Evolutionary conservation across 2,329 filamentous ascomycete genomes (phyloP), one percentile per base, ranked within the genome.

Genomic region (Claviceps digitariae): DNA sequence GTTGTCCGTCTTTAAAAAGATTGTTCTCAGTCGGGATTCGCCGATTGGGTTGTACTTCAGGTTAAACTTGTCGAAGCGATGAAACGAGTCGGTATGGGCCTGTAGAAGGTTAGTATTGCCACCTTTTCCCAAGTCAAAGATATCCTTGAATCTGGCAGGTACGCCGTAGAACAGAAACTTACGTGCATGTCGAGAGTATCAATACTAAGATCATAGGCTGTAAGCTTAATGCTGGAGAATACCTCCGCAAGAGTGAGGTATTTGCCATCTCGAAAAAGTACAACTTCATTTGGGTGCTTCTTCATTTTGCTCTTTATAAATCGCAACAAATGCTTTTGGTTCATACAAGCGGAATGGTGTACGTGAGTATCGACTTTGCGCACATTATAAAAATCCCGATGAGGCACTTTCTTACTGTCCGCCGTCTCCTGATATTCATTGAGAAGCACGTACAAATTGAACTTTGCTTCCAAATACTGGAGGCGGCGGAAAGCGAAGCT

Each of bases 251-350:
- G 72, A 0, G 93, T 97, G 61, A 98, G 74, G 68, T 95, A 82
- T 68, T 91, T 95, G 55, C 87, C 91, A 67, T 98, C 93, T 64
- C 93, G 81, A 68, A 83, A 94, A 46, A 98, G 78, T 7, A 98
- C 93, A 34, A 93, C 82, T 71, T 98, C 93, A 63, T 97, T 87
- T 0, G 90, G 90, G 20, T 81, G 93, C 69, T 95, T 98, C 78
- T 96, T 97, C 89, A 98, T 96, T 72, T 98, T 98, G 71, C 90
- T 95, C 72, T 98, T 98, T 74, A 98, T 98, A 70, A 98, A 98
- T 52, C 93, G 88, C 56, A 98, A 74, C 54, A 98, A 73, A 77
- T 98, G 93, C 71, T 98, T 98, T 69, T 98, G 93, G 66, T 98
- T 98, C 93, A 98, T 98, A 67, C 93, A 98, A 25, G 93, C 93